Conservation (phyloP, 2,329 filamentous ascomycete species). For the Orbilia javanica region DNA sequence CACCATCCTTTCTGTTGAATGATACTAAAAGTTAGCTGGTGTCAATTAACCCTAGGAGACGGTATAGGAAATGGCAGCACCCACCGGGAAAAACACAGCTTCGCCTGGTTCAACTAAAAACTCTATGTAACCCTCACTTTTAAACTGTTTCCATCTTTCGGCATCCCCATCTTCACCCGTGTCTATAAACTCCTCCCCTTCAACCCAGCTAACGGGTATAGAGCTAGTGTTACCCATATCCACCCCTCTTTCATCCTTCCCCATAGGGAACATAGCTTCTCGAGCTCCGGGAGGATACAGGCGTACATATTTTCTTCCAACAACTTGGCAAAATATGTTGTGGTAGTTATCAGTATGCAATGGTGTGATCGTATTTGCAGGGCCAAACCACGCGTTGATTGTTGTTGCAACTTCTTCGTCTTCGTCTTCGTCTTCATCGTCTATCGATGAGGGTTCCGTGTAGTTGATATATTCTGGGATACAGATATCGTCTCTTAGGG, state of each 20-base stretch:
- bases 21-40: background rate
- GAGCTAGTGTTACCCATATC: constrained; percentile 92
- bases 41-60: background rate
- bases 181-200: constrained; percentile 68
- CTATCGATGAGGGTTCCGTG: constrained; percentile 33
- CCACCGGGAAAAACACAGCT: constrained; percentile 84
- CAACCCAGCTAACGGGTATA: constrained; percentile 79
- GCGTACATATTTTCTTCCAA: constrained; percentile 91
- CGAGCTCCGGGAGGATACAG: constrained; percentile 80
- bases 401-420: constrained; percentile 70
- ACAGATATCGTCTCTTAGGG: constrained; percentile 78
- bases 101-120: constrained; percentile 84
- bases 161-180: constrained; percentile 58
- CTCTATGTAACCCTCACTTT: constrained; percentile 76
- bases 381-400: constrained; percentile 93
- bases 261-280: constrained; percentile 72
- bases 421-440: constrained; percentile 63
- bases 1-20: constrained; percentile 79
- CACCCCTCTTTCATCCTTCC: constrained; percentile 75
- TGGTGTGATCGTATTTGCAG: constrained; percentile 86
- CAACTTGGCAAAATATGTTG: constrained; percentile 89
- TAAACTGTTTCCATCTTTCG: constrained; percentile 69
- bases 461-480: constrained; percentile 77
- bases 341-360: constrained; percentile 95
- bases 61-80: constrained; percentile 12